phyloP scores from a whole-genome alignment of 306 rosid species.

The Dicorynia guianensis region DNA sequence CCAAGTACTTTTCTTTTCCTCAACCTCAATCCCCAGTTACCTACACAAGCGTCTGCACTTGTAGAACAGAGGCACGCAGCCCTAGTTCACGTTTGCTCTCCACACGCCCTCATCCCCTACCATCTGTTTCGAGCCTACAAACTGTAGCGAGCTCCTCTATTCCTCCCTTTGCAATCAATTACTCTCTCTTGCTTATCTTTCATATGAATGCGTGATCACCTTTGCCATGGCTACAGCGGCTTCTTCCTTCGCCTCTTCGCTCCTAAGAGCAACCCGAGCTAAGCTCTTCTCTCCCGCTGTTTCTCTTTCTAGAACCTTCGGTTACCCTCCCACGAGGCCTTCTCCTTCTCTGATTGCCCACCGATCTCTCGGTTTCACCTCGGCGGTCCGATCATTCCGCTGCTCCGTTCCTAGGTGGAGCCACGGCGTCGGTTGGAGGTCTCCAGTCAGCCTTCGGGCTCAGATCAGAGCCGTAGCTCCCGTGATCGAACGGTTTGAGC shows the following conservation, averaged over 20 bases:
- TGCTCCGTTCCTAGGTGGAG: conserved; percentile 59
- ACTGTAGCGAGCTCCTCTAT: neutral
- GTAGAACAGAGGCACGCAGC: conserved; percentile 49
- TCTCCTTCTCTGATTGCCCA: conserved; percentile 7
- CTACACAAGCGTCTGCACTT: neutral
- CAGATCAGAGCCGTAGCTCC: conserved; percentile 76
- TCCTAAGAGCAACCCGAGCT: conserved; percentile 68
- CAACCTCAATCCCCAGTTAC: neutral
- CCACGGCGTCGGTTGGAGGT: conserved; percentile 64
- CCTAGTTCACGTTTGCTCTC: conserved; percentile 43
- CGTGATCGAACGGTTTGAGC: conserved; percentile 61
- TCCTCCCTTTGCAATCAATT: conserved; percentile 13
- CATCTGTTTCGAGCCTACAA: neutral
- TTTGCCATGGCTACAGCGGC: conserved; percentile 57
- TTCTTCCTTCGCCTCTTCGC: conserved; percentile 57
- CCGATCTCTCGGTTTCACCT: conserved; percentile 47
- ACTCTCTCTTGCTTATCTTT: conserved; percentile 2
- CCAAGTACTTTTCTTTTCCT: neutral
- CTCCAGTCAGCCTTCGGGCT: conserved; percentile 56
- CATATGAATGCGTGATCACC: conserved; percentile 55
- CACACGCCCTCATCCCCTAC: conserved; percentile 42
- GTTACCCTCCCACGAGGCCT: conserved; percentile 26
- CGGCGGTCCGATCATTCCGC: conserved; percentile 42
- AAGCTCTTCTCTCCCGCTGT: conserved; percentile 44
- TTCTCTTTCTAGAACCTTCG: conserved; percentile 53